phyloP scores from a whole-genome alignment of 495 filamentous ascomycete genomes.

The Xylaria nigripes region DNA sequence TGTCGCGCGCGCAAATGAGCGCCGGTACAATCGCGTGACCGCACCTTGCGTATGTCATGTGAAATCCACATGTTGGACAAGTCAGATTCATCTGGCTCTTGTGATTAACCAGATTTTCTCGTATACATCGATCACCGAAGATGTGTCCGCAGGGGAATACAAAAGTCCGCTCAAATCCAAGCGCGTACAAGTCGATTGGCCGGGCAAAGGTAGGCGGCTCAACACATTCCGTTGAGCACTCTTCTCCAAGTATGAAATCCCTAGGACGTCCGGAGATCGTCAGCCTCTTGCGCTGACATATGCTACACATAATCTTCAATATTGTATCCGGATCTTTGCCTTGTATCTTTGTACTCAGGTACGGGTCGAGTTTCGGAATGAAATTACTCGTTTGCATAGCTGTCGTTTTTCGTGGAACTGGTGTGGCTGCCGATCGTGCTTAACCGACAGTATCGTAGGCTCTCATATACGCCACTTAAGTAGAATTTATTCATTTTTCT shows the following conservation, averaged over 20 bases:
- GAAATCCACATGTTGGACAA: conserved; percentile 21
- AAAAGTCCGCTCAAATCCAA: conserved; percentile 18
- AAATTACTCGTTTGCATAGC: conserved; percentile 14
- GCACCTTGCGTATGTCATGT: conserved; percentile 17
- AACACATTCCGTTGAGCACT: background rate
- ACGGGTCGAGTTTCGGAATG: conserved; percentile 18
- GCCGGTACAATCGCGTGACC: conserved; percentile 19
- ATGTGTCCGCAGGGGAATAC: conserved; percentile 21
- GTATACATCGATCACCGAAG: conserved; percentile 23
- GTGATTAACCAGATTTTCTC: background rate
- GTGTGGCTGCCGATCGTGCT: background rate
- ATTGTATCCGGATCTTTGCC: conserved; percentile 2
- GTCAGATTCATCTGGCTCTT: conserved; percentile 1
- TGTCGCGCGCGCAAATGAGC: conserved; percentile 8
- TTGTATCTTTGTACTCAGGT: conserved; percentile 14
- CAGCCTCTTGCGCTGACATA: conserved; percentile 15
- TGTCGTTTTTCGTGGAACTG: conserved; percentile 7
- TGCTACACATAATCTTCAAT: conserved; percentile 13
- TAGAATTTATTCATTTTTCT: background rate
- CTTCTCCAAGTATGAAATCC: conserved; percentile 1
- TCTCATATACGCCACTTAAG: background rate
- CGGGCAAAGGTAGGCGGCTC: conserved; percentile 1
- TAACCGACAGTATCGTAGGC: background rate
- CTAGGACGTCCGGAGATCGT: conserved; percentile 16
- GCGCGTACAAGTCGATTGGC: conserved; percentile 7